phyloP scores from a whole-genome alignment of 2,329 filamentous ascomycete species.

The Aquanectria penicillioides region DNA sequence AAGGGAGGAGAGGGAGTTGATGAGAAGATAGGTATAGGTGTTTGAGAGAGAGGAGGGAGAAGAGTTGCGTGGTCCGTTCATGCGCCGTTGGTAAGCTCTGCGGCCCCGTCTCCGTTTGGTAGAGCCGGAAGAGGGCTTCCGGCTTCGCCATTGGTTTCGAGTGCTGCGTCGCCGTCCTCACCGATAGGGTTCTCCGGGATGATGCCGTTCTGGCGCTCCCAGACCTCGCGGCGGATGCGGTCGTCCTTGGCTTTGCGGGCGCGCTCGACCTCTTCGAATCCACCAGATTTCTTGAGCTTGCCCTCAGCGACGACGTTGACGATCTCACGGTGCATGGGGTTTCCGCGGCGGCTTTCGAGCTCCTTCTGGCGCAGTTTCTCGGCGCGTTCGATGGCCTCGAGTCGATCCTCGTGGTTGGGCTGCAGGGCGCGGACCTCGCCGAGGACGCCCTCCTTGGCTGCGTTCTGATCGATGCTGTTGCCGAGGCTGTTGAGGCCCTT shows the following conservation, averaged over 20 bases:
- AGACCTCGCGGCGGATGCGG: slow-evolving; percentile 81
- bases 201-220: slow-evolving; percentile 72
- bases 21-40: no score
- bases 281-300: slow-evolving; percentile 94
- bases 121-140: slow-evolving; percentile 20
- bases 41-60: not conserved
- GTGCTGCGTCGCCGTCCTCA: slow-evolving; percentile 45
- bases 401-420: slow-evolving; percentile 90
- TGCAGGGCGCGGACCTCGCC: slow-evolving; percentile 93
- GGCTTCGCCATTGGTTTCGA: slow-evolving; percentile 32
- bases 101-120: slow-evolving; percentile 8
- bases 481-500: slow-evolving; percentile 64
- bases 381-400: slow-evolving; percentile 97
- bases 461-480: slow-evolving; percentile 72
- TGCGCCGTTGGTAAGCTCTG: slow-evolving; percentile 30
- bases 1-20: not conserved
- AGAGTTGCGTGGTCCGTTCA: slow-evolving; percentile 13
- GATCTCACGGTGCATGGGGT: slow-evolving; percentile 85
- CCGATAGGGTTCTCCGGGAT: slow-evolving; percentile 55
- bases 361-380: slow-evolving; percentile 92
- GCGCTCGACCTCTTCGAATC: slow-evolving; percentile 92
- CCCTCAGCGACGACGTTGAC: slow-evolving; percentile 87
- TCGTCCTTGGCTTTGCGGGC: slow-evolving; percentile 88
- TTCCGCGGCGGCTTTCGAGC: slow-evolving; percentile 78
- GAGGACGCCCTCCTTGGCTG: slow-evolving; percentile 90